Evolutionary conservation across 768 basidiomycete genomes (phyloP), one percentile per base, ranked within the genome.

Genomic region (Neoboletus brunneissimus): DNA sequence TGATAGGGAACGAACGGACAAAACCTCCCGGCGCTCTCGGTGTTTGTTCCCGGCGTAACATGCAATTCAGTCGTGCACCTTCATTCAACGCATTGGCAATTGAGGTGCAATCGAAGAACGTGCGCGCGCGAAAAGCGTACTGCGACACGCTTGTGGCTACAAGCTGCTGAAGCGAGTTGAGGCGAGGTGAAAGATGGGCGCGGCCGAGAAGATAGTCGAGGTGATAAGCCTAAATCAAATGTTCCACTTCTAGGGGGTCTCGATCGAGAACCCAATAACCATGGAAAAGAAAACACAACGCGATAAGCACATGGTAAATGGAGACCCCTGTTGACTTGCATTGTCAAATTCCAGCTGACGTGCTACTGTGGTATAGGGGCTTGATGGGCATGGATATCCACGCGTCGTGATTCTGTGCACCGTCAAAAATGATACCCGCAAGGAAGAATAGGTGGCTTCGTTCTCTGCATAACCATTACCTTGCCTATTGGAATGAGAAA

Each of bases 241-340:
- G 20, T 35, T 9, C 38, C 31, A 40, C 23, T 32, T 48, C 56
- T 6, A 31, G 22, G 8, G 46, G 44, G 25, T 5, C 25, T 29
- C 45, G 52, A 41, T 55, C 56, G 37, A 55, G 59, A 51, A 40
- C 53, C 41, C 23, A 32, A 34, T 40, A 22, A 20, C 25, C 42
- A 23, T 27, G 44, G 16, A 40, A 47, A 25, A 16, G 22, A 11
- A 15, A 52, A n/a, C n/a, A n/a, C 9, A 20, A 52, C 8, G 38
- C 16, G 32, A 54, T 27, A 35, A 15, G 4, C 43, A 31, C 51
- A 44, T 35, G 31, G 22, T 27, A 16, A 35, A 38, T 20, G 48
- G 38, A 40, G 48, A 54, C 52, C 51, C 15, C 62, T 37, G 46
- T 38, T 35, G 32, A 47, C n/a, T 35, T 23, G 27, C 53, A 57